Percentiles rank a stretch among this genome's conserved stretches.
Evolutionary conservation across 1,284 basidiomycete genomes (phyloP).

Genomic region (Ceratobasidium sp.): DNA sequence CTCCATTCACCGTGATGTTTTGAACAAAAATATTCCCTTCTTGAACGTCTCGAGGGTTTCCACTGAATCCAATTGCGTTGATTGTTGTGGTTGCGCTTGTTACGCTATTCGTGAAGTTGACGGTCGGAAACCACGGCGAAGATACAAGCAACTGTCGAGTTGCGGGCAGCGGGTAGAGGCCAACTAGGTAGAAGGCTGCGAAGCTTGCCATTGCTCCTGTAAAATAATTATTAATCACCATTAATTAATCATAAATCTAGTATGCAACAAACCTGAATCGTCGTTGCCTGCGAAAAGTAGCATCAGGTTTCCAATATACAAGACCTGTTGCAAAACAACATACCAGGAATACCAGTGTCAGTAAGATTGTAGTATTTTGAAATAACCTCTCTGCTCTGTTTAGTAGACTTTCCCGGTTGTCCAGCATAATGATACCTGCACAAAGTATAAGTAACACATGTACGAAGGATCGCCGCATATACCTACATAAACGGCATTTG

Average conservation of each 20-base stretch:
- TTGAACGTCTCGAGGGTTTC: conserved; percentile 66
- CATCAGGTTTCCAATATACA: conserved; percentile 31
- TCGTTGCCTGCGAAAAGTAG: conserved; percentile 17
- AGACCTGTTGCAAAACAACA: neutral
- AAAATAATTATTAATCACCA: conserved; percentile 51
- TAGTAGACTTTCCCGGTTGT: conserved; percentile 59
- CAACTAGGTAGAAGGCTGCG: conserved; percentile 70
- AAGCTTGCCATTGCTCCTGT: conserved; percentile 78
- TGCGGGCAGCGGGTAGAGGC: conserved; percentile 73
- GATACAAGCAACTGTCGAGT: conserved; percentile 71
- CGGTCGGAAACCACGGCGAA: conserved; percentile 71
- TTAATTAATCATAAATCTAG: neutral
- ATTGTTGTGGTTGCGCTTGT: conserved; percentile 71
- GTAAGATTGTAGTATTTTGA: conserved; percentile 38
- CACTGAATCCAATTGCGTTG: conserved; percentile 64
- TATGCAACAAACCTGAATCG: conserved; percentile 18
- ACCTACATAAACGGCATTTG: conserved; percentile 71
- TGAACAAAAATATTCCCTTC: conserved; percentile 68
- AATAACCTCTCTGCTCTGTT: conserved; percentile 37
- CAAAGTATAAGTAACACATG: neutral
- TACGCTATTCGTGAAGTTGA: conserved; percentile 71
- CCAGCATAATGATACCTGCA: conserved; percentile 69
- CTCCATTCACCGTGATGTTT: conserved; percentile 69
- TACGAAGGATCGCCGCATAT: conserved; percentile 3
- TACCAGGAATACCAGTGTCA: conserved; percentile 51